Conservation (phyloP, 345 rosid genomes). For the Trapa incisa region DNA sequence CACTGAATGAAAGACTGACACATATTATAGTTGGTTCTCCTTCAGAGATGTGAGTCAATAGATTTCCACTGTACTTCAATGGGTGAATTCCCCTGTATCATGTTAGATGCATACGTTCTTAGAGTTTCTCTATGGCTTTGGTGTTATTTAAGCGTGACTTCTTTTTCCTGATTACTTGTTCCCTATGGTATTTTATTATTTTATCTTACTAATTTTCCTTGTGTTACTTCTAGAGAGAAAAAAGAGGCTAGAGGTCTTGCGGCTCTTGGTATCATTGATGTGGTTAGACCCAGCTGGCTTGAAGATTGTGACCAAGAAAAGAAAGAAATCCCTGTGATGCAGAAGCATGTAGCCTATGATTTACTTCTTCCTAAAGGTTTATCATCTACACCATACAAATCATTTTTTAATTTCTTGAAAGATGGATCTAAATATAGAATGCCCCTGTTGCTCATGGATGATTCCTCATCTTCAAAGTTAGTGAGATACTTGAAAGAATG, state of each 20-base stretch:
- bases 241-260: constrained; percentile 67
- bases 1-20: constrained; percentile 57
- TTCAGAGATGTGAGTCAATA: constrained; percentile 28
- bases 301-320: constrained; percentile 72
- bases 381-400: constrained; percentile 1
- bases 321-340: constrained; percentile 59
- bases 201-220: constrained; percentile 8
- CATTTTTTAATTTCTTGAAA: background rate
- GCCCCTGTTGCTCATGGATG: background rate
- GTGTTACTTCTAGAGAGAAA: constrained; percentile 49
- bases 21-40: constrained; percentile 79
- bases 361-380: constrained; percentile 81
- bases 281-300: constrained; percentile 76
- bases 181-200: background rate
- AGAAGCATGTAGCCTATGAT: constrained; percentile 53
- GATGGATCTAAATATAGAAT: background rate
- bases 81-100: background rate
- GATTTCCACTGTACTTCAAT: background rate
- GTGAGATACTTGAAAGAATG: constrained; percentile 1
- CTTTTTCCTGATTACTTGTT: background rate
- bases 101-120: background rate
- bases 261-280: constrained; percentile 69
- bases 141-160: background rate
- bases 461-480: background rate
- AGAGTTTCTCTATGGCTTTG: background rate